phyloP scores from a whole-genome alignment of 129 eudicot species.

The Flaveria bidentis region DNA sequence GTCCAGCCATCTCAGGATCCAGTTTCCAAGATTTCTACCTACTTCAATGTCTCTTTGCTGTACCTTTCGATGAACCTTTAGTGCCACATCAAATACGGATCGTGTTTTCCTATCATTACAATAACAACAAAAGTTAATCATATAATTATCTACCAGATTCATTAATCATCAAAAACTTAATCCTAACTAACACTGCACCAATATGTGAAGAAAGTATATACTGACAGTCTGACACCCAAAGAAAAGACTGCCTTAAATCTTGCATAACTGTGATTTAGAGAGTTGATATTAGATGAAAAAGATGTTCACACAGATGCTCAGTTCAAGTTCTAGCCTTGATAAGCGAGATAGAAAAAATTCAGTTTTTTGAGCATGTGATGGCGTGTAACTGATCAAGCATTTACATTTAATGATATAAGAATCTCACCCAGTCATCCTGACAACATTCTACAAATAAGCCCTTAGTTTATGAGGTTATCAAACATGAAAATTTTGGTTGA shows the following conservation, averaged over 20 bases:
- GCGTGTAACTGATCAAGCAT: too few relatives aligned
- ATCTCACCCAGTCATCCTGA: too few relatives aligned
- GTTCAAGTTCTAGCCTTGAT: too few relatives aligned
- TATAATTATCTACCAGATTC: neutral
- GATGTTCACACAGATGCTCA: too few relatives aligned
- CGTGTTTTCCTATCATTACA: slow-evolving; percentile 62
- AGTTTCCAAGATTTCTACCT: slow-evolving; percentile 73
- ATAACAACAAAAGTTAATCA: neutral
- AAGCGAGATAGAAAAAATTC: too few relatives aligned
- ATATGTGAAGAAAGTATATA: neutral
- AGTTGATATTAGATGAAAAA: too few relatives aligned
- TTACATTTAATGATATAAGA: too few relatives aligned
- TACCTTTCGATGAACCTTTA: slow-evolving; percentile 65
- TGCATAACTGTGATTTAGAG: slow-evolving; percentile 5
- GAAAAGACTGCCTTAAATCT: slow-evolving; percentile 13
- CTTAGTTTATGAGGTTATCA: too few relatives aligned
- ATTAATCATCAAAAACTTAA: neutral
- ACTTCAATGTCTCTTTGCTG: slow-evolving; percentile 90
- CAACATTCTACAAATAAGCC: too few relatives aligned
- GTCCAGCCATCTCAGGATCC: slow-evolving; percentile 92
- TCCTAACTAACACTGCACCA: neutral
- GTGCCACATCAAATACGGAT: slow-evolving; percentile 64
- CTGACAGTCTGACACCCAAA: neutral
- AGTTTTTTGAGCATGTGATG: too few relatives aligned
- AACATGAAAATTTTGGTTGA: too few relatives aligned